Evolutionary conservation across 768 basidiomycete species (phyloP), one percentile per base, ranked within the genome.

Genomic region (Paxillus rubicundulus): DNA sequence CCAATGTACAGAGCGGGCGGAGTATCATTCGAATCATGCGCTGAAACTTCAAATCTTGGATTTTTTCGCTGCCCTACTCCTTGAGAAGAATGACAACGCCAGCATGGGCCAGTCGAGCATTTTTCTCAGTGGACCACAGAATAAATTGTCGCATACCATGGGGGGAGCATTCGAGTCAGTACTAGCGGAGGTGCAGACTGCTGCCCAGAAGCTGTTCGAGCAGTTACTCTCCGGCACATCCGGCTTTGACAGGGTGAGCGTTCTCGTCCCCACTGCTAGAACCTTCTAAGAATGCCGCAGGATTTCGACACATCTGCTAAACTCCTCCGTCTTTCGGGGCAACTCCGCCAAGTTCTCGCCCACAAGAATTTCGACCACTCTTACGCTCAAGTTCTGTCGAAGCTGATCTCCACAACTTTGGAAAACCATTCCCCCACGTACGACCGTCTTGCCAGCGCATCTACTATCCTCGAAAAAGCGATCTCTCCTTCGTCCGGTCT

Each of bases 401-500:
- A 68, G 5, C 79, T 82, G 78, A 73, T 92, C 24, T 55, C 66
- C 9, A 72, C 78, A 30, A 61, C 70, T 3, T 62, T 86, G 2
- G 56, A 70, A 13, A 56, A 61, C 13, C 64, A 71, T 34, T 66
- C 77, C 4, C 47, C 68, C 3, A 39, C 52, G 4, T 78, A 82
- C 45, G 38, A 50, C 1, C 47, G 60, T 21, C 61, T 84, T 28
- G 60, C 58, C 9, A 45, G 48, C n/a, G 59, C 66, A 24, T 71
- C 72, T 6, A 51, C 70, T 30, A 59, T 61, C 6, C 71, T 95
- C 3, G 72, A 76, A 34, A 67, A 75, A 5, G 62, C 73, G 3
- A 73, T 88, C 14, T 80, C 79, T 3, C 77, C 84, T 14, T 81
- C 82, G 7, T 78, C 82, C n/a, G 94, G 95, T 4, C 74, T 82